These are phyloP conservation scores for Ephemerocybe angulata DNA, from an alignment of 768 basidiomycete genomes.

Conservation along the genomic window DNA sequence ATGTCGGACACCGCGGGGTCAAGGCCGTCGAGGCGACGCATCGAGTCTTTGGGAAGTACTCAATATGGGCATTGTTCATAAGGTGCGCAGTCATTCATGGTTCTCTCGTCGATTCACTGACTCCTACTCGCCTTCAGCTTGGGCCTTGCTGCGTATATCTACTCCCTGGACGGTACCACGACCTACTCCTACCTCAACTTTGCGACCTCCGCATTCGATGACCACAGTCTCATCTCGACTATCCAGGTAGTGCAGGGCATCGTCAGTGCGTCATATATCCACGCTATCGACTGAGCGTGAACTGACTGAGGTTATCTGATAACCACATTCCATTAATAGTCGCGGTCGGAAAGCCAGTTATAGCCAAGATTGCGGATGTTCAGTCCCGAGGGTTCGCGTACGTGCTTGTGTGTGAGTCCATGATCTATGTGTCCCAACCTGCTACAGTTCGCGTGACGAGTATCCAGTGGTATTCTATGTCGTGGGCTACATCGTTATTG, in stretches of 20 bases:
- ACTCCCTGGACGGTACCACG: conserved; percentile 69
- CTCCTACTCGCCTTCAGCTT: conserved; percentile 33
- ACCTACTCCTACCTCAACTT: conserved; percentile 62
- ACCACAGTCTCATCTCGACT: conserved; percentile 53
- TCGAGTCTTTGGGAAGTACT: conserved; percentile 49
- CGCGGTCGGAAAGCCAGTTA: conserved; percentile 58
- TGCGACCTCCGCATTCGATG: conserved; percentile 49
- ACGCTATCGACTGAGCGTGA: neutral
- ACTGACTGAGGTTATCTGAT: neutral
- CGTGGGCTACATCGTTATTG: conserved; percentile 52
- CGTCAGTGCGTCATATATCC: conserved; percentile 39
- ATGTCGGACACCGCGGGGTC: conserved; percentile 37
- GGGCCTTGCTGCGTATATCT: conserved; percentile 70
- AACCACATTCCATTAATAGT: conserved; percentile 19
- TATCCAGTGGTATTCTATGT: conserved; percentile 54
- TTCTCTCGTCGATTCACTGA: neutral
- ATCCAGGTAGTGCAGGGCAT: conserved; percentile 53
- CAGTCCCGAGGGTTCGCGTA: conserved; percentile 65
- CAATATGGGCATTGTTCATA: conserved; percentile 57
- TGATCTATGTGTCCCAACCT: neutral
- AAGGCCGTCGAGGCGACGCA: conserved; percentile 48
- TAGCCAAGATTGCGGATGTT: conserved; percentile 73
- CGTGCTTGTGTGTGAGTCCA: conserved; percentile 47
- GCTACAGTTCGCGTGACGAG: neutral
- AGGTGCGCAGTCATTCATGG: conserved; percentile 35